Evolutionary conservation across 805 yeast species (phyloP), one percentile per base, ranked within the genome.

Genomic region (Candida ovalis): DNA sequence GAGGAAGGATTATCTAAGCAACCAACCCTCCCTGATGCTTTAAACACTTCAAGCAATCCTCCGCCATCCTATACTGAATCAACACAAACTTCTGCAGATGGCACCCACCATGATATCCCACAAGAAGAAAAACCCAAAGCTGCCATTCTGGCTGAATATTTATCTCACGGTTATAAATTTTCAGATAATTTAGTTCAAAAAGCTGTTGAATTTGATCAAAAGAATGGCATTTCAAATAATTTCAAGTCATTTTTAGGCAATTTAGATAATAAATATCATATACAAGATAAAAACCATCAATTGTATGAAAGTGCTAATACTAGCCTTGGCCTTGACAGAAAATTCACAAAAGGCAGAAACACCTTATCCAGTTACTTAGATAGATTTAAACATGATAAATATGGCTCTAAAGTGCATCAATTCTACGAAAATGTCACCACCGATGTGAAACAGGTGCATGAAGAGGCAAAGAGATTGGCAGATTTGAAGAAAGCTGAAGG

Each of bases 61-160:
- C 50, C 50, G 24, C 21, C 49, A 35, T 52, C 28, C 27, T 18
- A 41, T n/a, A 27, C n/a, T 35, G 51, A 23, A 42, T 45, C 35
- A 5, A 38, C 17, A 15, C 22, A 15, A 3, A 5, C 40, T 22
- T 21, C 40, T 19, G 21, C 50, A 10, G 19, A 40, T 13, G 50
- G 35, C 4, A 47, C 42, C 19, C 49, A 32, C 3, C 50, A 66
- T 43, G 74, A 84, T 55, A 77, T 85, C 45, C 66, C 74, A 4
- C 95, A 86, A 68, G 95, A 87, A 59, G 80, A 78, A 51, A 86
- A 86, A 70, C 95, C 95, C 48, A 84, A 84, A 60, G 67, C 81
- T 47, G 80, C 88, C 18, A 81, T 87, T 50, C 70, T 86, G 68
- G 92, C 94, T 1, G 92, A 86, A 66, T 77, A 84, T 57, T 71